A percentile compares a stretch with the other conserved stretches of the same genome.
Conservation (phyloP, 352 stramenopile species). For the Phytopythium ostracodes region DNA sequence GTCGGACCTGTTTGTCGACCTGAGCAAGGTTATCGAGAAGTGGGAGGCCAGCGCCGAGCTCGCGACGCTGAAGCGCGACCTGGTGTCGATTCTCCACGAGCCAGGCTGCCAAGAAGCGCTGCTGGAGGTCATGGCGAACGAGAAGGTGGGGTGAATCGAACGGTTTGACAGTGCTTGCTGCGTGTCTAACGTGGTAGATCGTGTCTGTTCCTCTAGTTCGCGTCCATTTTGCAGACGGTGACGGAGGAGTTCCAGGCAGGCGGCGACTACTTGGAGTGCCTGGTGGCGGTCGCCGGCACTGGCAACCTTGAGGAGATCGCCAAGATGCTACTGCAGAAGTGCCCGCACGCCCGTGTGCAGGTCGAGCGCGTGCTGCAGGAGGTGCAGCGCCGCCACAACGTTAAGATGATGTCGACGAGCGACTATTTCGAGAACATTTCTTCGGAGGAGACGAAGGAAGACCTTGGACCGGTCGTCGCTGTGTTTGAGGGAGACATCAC, state of each 20-base stretch:
- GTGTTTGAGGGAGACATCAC: constrained; percentile 89
- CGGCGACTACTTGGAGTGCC: constrained; percentile 45
- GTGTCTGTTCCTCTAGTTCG: constrained; percentile 27
- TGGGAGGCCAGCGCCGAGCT: constrained; percentile 57
- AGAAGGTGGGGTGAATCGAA: too few species aligned
- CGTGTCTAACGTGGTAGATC: constrained; percentile 5
- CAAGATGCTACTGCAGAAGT: constrained; percentile 73
- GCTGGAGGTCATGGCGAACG: constrained; percentile 67
- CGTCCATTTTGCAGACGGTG: constrained; percentile 55
- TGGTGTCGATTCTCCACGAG: constrained; percentile 71
- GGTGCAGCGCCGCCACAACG: constrained; percentile 64
- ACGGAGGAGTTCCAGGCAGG: constrained; percentile 59
- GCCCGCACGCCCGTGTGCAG: constrained; percentile 62
- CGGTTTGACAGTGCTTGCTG: too few species aligned
- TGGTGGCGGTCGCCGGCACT: constrained; percentile 42
- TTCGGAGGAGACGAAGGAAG: constrained; percentile 65
- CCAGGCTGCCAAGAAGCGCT: constrained; percentile 68
- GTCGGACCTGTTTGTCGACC: constrained; percentile 65
- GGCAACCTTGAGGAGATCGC: constrained; percentile 65
- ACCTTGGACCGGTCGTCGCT: constrained; percentile 58
- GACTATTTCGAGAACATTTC: constrained; percentile 73
- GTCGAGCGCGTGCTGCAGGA: constrained; percentile 72
- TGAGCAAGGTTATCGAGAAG: constrained; percentile 74
- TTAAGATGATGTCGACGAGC: constrained; percentile 61
- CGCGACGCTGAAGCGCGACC: constrained; percentile 61